Base-by-base conservation (phyloP, 495 filamentous ascomycete species). In the Penicillium subrubescens region DNA sequence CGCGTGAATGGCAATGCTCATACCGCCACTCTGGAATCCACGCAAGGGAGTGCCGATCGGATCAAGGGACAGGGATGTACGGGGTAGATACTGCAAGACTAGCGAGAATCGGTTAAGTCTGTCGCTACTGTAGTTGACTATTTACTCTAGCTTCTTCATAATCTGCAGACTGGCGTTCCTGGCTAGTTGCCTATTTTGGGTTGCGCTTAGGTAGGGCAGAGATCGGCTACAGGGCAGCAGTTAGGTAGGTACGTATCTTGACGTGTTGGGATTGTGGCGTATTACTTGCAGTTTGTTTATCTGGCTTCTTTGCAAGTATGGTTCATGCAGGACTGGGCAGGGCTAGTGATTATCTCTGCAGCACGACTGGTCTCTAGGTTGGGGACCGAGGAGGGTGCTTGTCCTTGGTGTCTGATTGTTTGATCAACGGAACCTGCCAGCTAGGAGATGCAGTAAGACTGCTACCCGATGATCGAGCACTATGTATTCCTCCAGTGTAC, bases 41-140 rank as follows among this genome's bases (percentile, higher is more conserved):
- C 65, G 68, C 68, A 71, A 71, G 68, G 68, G 65, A 23, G 57
- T 21, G 67, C 55, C 63, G 60, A 66, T 69, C 65, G 8, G 2
- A 50, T 46, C 34, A 52, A 48, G 3, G 3, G 50, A 59, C 59
- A 68, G 66, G 66, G 59, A 65, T 62, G 39, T 19, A 33, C 21
- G 44, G 44, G 23, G 44, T 25, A 48, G 8, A 29, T 43, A 29
- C 50, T 55, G 35, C 57, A 60, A 14, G 59, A 41, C 15, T 43
- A 46, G 25, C 23, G 14, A 34, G 29, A n/a, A 56, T 53, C 7
- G 25, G 25, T 14, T 53, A 29, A 33, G 50, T 12, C 25, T 27
- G 25, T 25, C 8, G 11, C 44, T 21, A 48, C 21, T 25, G 10
- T 48, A 23, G 44, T 12, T 48, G 44, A 23, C 44, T 48, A 48